phyloP scores from a whole-genome alignment of 2,329 filamentous ascomycete species.

The Fusarium odoratissimum region DNA sequence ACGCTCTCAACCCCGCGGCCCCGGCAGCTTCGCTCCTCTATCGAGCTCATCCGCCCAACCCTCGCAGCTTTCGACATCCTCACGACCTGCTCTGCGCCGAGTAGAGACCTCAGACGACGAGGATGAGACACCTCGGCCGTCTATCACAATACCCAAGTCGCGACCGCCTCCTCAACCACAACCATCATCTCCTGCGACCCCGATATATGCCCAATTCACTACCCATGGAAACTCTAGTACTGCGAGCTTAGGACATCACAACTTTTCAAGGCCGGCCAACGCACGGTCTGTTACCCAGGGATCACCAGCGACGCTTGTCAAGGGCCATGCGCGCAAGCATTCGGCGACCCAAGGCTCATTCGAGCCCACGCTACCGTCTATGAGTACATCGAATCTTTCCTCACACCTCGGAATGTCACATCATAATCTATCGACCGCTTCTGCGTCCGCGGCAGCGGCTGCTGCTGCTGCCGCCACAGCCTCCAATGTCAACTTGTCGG shows the following conservation, averaged over 20 bases:
- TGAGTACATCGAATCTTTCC: constrained; percentile 65
- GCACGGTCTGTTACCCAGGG: constrained; percentile 47
- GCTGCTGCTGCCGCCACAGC: constrained; percentile 54
- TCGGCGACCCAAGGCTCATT: constrained; percentile 82
- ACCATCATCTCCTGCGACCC: constrained; percentile 53
- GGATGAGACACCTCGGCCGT: constrained; percentile 38
- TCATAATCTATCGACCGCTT: constrained; percentile 27
- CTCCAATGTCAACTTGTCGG: constrained; percentile 58
- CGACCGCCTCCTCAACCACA: constrained; percentile 52
- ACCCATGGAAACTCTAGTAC: constrained; percentile 61
- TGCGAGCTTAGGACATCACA: constrained; percentile 56
- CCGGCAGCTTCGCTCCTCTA: constrained; percentile 68
- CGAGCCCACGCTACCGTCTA: constrained; percentile 77
- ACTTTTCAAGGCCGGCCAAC: constrained; percentile 68
- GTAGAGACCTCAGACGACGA: constrained; percentile 49
- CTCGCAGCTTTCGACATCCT: constrained; percentile 44
- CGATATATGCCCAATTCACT: constrained; percentile 62
- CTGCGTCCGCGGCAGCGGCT: constrained; percentile 35
- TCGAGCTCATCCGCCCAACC: constrained; percentile 49
- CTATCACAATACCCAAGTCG: constrained; percentile 60
- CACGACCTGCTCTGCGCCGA: constrained; percentile 51
- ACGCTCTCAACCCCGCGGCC: constrained; percentile 59
- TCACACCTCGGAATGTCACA: constrained; percentile 61
- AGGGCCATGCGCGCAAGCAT: constrained; percentile 69
- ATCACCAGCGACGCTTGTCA: constrained; percentile 49